Base-by-base conservation (phyloP, 2,329 filamentous ascomycete species). In the Meredithiella fracta region DNA sequence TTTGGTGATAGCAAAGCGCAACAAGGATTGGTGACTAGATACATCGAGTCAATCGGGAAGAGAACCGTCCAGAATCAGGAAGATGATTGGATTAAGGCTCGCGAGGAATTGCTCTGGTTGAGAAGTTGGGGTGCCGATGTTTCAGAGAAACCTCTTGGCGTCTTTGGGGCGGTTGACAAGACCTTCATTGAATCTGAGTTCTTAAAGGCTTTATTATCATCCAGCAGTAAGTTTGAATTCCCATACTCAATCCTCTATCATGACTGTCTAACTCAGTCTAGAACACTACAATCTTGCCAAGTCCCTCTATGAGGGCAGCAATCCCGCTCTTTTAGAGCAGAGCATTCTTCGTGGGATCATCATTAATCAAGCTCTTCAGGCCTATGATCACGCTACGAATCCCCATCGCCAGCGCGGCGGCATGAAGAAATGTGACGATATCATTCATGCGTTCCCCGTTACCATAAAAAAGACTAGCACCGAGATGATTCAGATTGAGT, bases 351-450 rank as follows among this genome's bases (percentile, higher is more conserved):
- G 80, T 63, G 73, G 79, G 3, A 78, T 79, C 1, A 71, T 88
- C 7, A 69, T 85, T 44, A 72, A 72, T 1, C 73, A 80, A 50
- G 82, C 83, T 1, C 76, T 89, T 70, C 73, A 77, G 55, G 77
- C 83, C 3, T 92, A 89, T 64, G 86, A 92, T 63, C 86, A 86
- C 64, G 86, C 86, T 2, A 86, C 83, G 22, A 92, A 92, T 63
- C 84, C 85, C 0, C 89, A 91, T 62, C 79, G 79, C 56, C 85
- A 78, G 1, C 75, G 86, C 61, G 86, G 86, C 15, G 83, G 83
- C 0, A 74, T 92, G 63, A 87, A 86, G 67, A 86, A 81, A 66
- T 87, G 85, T 49, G 76, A 83, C 61, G 83, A 88, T 52, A 84
- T 86, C 60, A 71, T 88, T 42, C 73, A 77, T 40, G 72, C 82